Base-by-base conservation (phyloP, 2,329 filamentous ascomycete genomes). In the Penicillium vulpinum region DNA sequence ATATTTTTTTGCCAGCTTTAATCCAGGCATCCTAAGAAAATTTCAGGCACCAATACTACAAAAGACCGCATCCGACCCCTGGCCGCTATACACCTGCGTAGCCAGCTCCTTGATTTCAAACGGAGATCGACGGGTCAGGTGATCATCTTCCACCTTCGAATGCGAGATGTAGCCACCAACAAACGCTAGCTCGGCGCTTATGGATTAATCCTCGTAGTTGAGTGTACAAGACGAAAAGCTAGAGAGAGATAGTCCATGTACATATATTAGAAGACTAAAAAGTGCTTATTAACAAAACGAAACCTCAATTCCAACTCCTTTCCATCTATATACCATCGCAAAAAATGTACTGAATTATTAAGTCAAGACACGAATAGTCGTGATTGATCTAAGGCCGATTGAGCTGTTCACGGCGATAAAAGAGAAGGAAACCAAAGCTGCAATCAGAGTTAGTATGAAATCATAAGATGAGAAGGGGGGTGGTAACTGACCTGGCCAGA, bases 401-500 rank as follows among this genome's bases (percentile, higher is more conserved):
- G 33, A 78, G 70, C 59, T 78, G 76, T 57, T 78, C 76, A 54
- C 74, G 76, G 18, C 76, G 75, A 67, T 78, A 78, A 65, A 77
- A 78, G 39, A 73, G 57, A 35, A 75, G 67, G 65, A 75, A 77
- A 16, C 73, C 74, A 51, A 65, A 74, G 63, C 73, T 76, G 26
- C 9, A 43, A 26, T 9, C 16, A 24, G 22, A 24, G 46, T 63
- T 57, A 65, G 57, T 35, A 56, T 11, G 36, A 13, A 3, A 46
- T n/a, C 9, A 36, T 16, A 26, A 24, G 13, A 21, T 16, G 8
- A 39, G 9, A 8, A 33, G 6, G 13, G 47, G 60, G 74, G 75
- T 24, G 16, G 64, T 83, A 81, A 86, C 38, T 82, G 80, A 68
- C 83, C 74, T 86, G 58, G 88, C 79, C 16, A 81, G 71, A 50